Base-by-base conservation (phyloP, 805 yeast species). In the Saccharomycopsis fermentans region DNA sequence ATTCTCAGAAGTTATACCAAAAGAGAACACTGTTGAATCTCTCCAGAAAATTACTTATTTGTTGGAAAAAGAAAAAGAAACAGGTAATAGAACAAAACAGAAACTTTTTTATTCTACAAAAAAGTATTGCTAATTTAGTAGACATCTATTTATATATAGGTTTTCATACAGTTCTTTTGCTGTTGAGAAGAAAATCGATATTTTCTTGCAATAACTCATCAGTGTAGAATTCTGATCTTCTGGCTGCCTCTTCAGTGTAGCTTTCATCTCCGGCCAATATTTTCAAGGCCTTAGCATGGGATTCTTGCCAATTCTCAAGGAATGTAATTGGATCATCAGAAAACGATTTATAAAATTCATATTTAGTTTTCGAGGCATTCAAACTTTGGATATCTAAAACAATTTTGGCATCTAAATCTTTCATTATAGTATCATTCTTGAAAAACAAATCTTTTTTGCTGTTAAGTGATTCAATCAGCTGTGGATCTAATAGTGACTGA, bases 191-290 rank as follows among this genome's bases (percentile, higher is more conserved):
- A 54, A 90, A 74, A 63, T 87, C 89, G 55, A 92, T 77, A 66
- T 90, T 90, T 65, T 90, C 94, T 62, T 81, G 80, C 58, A 94
- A 74, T 65, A 87, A 74, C 62, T 88, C 89, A 65, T 89, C 91
- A 50, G 83, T 81, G 71, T 87, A 94, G 71, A 86, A 94, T 17
- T 83, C 82, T 2, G 96, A 82, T 66, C 86, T 81, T 73, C 99
- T 82, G 4, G 90, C 96, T 21, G 81, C 76, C 68, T 91, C 97
- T 72, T 92, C 97, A 68, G 84, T 84, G 71, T 84, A 87, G 9
- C 91, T 92, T 65, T 87, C 94, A 65, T 94, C 98, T 63, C 96
- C 90, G 60, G 90, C 81, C 63, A 94, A 77, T 14, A 92, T 87
- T 72, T 87, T 90, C 67, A 94, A 77, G 54, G 92, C 87, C 60